Percentiles rank a stretch among this genome's conserved stretches.
Conservation (phyloP, 2,329 filamentous ascomycete species). For the Aphanocladium album region DNA sequence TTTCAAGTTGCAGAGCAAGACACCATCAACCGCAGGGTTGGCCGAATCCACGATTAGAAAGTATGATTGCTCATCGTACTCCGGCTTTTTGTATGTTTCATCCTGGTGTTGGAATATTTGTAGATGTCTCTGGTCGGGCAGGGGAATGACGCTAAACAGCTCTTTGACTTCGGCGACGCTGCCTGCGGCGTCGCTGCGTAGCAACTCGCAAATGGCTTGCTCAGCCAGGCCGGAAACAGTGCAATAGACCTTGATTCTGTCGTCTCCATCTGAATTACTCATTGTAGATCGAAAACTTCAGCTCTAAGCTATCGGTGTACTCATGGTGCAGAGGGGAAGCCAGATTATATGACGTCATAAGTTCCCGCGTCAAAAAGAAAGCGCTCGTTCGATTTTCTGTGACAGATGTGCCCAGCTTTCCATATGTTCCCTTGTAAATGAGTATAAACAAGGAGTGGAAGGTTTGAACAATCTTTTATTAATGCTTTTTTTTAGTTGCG, state of each 20-base stretch:
- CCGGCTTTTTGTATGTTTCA: neutral
- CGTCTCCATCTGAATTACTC: neutral
- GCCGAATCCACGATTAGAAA: slow-evolving; percentile 10
- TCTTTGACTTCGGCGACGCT: neutral
- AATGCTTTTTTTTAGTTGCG: too few species aligned
- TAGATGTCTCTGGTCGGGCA: neutral
- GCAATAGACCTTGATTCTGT: slow-evolving; percentile 1
- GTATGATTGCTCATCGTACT: slow-evolving; percentile 2
- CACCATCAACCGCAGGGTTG: neutral
- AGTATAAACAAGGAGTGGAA: too few species aligned
- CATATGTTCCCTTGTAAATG: too few species aligned
- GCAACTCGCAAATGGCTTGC: neutral
- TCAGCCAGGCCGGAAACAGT: neutral
- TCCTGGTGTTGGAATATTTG: slow-evolving; percentile 1
- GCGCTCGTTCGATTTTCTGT: too few species aligned
- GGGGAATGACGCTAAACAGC: neutral
- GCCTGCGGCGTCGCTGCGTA: neutral
- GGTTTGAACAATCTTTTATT: too few species aligned
- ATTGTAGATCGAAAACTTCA: neutral
- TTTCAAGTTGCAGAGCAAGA: slow-evolving; percentile 4
- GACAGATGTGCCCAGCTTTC: too few species aligned
- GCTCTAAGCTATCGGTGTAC: neutral
- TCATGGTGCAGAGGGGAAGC: neutral
- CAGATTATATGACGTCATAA: too few species aligned
- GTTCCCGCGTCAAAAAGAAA: too few species aligned